Conservation (phyloP, 805 yeast species). For the Torulaspora delbrueckii region DNA sequence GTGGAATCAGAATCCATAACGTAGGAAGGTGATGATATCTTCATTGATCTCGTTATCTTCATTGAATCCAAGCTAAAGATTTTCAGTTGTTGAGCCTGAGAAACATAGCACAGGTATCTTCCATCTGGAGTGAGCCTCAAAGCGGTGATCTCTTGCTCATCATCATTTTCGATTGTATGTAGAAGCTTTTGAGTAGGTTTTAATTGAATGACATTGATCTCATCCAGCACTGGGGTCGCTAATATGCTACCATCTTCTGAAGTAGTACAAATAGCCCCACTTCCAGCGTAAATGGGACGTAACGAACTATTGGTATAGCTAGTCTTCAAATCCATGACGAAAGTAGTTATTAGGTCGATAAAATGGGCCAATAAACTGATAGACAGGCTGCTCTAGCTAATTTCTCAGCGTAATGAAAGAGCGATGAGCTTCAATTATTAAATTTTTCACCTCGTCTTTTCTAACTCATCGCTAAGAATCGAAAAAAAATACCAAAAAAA, state of each 20-base stretch:
- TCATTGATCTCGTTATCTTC: constrained; percentile 47
- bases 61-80: constrained; percentile 44
- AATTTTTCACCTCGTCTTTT: constrained; percentile 4
- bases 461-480: not conserved
- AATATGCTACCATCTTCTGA: constrained; percentile 56
- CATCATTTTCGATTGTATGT: constrained; percentile 68
- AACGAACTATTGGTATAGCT: constrained; percentile 41
- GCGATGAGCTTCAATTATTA: constrained; percentile 5
- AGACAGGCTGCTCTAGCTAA: too few species aligned
- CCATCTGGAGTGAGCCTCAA: constrained; percentile 77
- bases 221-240: constrained; percentile 79
- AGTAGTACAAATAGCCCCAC: constrained; percentile 71
- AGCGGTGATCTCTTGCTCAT: constrained; percentile 75
- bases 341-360: not conserved
- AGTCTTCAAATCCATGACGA: constrained; percentile 31
- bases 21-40: constrained; percentile 74
- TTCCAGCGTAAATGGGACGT: constrained; percentile 76
- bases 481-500: not conserved
- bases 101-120: constrained; percentile 58
- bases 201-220: constrained; percentile 64
- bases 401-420: not conserved
- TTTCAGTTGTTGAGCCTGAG: constrained; percentile 78
- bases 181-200: constrained; percentile 38
- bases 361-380: not conserved
- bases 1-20: constrained; percentile 73